phyloP scores from a whole-genome alignment of 2,329 filamentous ascomycete genomes.

The Phyllosticta citrichinensis region DNA sequence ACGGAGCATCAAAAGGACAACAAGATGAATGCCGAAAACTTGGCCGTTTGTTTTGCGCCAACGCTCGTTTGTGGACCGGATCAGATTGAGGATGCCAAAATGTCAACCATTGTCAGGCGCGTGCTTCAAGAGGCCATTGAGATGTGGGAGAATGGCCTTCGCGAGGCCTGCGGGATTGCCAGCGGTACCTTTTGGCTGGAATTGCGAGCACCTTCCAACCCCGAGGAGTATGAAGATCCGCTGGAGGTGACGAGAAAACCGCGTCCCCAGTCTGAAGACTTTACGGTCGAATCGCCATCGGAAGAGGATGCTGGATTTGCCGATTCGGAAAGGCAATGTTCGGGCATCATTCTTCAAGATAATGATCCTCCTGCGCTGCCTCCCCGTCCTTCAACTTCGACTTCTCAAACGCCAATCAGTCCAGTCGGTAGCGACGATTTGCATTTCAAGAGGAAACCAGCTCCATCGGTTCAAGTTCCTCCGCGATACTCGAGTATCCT shows the following conservation, averaged over 20 bases:
- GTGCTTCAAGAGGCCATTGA: constrained; percentile 40
- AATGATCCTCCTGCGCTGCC: constrained; percentile 33
- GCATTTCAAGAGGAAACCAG: constrained; percentile 31
- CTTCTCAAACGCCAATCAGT: constrained; percentile 1
- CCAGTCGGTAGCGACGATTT: constrained; percentile 13
- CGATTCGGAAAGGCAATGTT: constrained; percentile 26
- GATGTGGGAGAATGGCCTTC: constrained; percentile 34
- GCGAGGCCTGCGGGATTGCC: constrained; percentile 32
- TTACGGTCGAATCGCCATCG: constrained; percentile 6
- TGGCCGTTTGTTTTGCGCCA: constrained; percentile 46
- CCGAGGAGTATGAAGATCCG: constrained; percentile 40
- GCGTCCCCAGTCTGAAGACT: constrained; percentile 11
- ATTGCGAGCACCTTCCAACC: constrained; percentile 29
- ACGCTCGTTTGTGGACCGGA: constrained; percentile 43
- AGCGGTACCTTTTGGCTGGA: constrained; percentile 28
- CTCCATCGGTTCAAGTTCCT: constrained; percentile 30
- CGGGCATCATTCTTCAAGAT: constrained; percentile 35
- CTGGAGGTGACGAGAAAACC: constrained; percentile 22
- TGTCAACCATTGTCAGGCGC: constrained; percentile 41
- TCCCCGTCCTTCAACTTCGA: constrained; percentile 20
- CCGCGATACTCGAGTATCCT: constrained; percentile 37
- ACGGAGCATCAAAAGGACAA: constrained; percentile 38
- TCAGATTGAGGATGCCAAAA: constrained; percentile 45
- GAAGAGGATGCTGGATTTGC: constrained; percentile 16
- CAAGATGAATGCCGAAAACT: constrained; percentile 45